phyloP scores from a whole-genome alignment of 192 early-diverging fungal species.

The Linnemannia hyalina region DNA sequence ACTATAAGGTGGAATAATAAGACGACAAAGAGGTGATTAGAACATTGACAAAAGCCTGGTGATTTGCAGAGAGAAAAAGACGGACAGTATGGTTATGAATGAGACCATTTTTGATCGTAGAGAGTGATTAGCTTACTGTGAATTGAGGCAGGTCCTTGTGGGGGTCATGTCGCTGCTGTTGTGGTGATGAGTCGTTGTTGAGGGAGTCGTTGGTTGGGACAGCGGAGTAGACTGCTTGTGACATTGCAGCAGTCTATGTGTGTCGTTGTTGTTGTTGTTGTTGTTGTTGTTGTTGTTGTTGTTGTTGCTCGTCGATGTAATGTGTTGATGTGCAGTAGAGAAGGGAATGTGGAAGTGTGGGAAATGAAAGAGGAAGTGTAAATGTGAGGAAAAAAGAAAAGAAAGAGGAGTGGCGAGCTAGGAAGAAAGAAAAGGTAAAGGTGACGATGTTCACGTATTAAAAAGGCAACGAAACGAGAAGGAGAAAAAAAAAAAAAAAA shows the following conservation, averaged over 20 bases:
- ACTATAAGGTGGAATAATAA: conserved; percentile 25
- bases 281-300: background rate
- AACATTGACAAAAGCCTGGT: background rate
- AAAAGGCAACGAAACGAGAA: background rate
- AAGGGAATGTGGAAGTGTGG: background rate
- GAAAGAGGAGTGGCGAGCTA: background rate
- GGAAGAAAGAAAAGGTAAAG: background rate
- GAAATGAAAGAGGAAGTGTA: background rate
- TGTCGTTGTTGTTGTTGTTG: background rate
- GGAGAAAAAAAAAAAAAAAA: background rate
- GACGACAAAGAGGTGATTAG: background rate
- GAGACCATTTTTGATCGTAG: background rate
- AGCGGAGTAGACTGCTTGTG: conserved; percentile 33
- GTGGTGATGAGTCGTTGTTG: background rate
- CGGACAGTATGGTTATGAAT: background rate
- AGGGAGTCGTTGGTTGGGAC: conserved; percentile 30
- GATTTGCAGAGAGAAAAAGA: background rate
- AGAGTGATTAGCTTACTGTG: conserved; percentile 23
- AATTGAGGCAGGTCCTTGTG: conserved; percentile 47
- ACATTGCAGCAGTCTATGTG: conserved; percentile 12
- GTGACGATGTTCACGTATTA: background rate
- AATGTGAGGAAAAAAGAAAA: background rate
- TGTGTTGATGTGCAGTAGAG: background rate
- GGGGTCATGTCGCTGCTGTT: background rate
- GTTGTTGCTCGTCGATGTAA: background rate